Conservation (phyloP, 2,329 filamentous ascomycete species). For the Aspergillus cejpii region DNA sequence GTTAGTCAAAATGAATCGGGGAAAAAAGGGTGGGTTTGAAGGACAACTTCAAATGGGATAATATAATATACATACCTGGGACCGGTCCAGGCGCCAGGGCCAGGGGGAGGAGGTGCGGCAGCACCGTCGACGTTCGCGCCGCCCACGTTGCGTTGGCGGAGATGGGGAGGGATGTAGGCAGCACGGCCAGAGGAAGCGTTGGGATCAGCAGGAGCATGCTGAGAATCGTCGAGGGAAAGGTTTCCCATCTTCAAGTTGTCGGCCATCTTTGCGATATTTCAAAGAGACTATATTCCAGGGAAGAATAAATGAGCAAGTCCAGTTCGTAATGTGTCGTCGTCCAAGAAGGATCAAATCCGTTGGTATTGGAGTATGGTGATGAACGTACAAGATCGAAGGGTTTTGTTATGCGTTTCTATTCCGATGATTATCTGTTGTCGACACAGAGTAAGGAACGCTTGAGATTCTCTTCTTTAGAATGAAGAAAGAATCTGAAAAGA, state of each 20-base stretch:
- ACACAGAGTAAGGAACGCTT: conserved; percentile 5
- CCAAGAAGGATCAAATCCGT: conserved; percentile 4
- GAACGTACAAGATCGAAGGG: neutral
- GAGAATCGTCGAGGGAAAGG: conserved; percentile 52
- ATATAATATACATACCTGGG: conserved; percentile 30
- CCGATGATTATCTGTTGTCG: neutral
- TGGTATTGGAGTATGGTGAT: neutral
- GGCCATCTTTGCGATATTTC: conserved; percentile 33
- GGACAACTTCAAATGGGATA: neutral
- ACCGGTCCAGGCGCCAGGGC: conserved; percentile 25
- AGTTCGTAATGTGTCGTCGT: conserved; percentile 11
- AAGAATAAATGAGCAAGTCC: conserved; percentile 8
- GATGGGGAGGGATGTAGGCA: conserved; percentile 61
- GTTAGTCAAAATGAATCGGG: conserved; percentile 13
- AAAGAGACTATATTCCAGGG: conserved; percentile 2
- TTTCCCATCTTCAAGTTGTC: conserved; percentile 38
- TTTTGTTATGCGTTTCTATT: neutral
- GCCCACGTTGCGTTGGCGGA: conserved; percentile 44
- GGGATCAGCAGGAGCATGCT: conserved; percentile 49
- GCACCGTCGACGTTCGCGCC: conserved; percentile 37
- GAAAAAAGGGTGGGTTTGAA: neutral
- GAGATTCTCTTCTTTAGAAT: conserved; percentile 15
- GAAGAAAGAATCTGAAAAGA: conserved; percentile 17
- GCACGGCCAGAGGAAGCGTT: conserved; percentile 48
- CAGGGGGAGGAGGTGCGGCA: conserved; percentile 27